Evolutionary conservation across 495 filamentous ascomycete genomes (phyloP).

Genomic region (Trypethelium eluteriae): DNA sequence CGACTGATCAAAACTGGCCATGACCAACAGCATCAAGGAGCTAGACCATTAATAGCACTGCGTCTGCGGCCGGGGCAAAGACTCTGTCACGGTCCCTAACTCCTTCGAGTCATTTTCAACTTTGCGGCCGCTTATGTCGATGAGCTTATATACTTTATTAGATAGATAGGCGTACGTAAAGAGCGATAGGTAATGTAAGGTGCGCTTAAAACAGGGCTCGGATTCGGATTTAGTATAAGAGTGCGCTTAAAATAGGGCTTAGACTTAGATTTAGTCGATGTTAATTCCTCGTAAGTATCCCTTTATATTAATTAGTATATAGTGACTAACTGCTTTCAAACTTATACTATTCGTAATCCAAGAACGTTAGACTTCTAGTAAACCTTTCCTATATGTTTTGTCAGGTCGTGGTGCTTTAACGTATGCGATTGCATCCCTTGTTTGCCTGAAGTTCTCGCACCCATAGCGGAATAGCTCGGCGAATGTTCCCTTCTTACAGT

Average conservation of each 20-base stretch:
- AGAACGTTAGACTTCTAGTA: conserved; percentile 14
- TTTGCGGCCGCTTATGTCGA: too few relatives aligned
- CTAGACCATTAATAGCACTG: too few relatives aligned
- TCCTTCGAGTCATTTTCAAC: too few relatives aligned
- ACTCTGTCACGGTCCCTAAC: too few relatives aligned
- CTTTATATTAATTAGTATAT: conserved; percentile 6
- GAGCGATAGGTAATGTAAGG: too few relatives aligned
- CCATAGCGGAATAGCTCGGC: conserved; percentile 15
- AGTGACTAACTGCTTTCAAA: conserved; percentile 5
- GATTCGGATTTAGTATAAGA: too few relatives aligned
- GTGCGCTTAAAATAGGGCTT: not conserved
- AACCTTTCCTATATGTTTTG: conserved; percentile 13
- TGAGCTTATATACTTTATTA: too few relatives aligned
- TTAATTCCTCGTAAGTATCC: conserved; percentile 7
- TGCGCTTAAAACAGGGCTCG: too few relatives aligned
- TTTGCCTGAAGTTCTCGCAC: conserved; percentile 12
- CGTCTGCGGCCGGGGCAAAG: too few relatives aligned
- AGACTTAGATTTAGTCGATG: not conserved
- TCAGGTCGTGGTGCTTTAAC: conserved; percentile 14
- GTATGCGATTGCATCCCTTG: conserved; percentile 11
- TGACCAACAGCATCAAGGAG: too few relatives aligned
- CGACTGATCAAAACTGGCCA: too few relatives aligned
- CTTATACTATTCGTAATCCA: conserved; percentile 9
- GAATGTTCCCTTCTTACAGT: conserved; percentile 14
- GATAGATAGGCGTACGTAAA: too few relatives aligned